Evolutionary conservation across 495 filamentous ascomycete genomes (phyloP), one percentile per base, ranked within the genome.

Genomic region (Mycothermus thermophilus): DNA sequence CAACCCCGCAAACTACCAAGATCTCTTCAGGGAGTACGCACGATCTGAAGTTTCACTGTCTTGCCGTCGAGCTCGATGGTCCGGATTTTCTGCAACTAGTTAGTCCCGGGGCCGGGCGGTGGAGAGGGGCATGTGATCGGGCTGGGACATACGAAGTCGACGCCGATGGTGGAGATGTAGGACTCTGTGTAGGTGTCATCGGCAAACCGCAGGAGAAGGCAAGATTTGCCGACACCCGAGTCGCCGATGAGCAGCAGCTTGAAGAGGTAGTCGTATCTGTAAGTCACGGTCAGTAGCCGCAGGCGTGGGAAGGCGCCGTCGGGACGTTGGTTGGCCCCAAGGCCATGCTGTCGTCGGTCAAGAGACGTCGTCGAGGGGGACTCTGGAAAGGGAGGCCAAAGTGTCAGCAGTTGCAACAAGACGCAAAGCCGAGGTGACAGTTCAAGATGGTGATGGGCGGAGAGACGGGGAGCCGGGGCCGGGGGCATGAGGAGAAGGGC

Each of bases 101-200:
- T 29, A 54, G 50, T 42, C 59, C 30, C 61, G 21, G 9, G 21
- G 12, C 12, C 24, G 23, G 28, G 24, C n/a, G 20, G 22, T 6
- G 22, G 11, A 25, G 22, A 25, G 22, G 22, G 22, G 11, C 22
- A 25, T n/a, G n/a, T n/a, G n/a, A n/a, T n/a, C 10, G 27, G 30
- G 31, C 12, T 21, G 32, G 14, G 11, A 60, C 86, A 44, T 79
- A 96, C 88, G 54, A 97, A 97, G 60, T 97, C 90, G 42, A 97
- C 90, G 54, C 90, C 90, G 64, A 97, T 97, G 40, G 90, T 97
- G 38, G 90, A 96, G 66, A 97, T 96, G 63, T 96, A 97, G 60
- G 83, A 92, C 66, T 96, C 92, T n/a, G 90, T 97, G 69, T 96
- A 97, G 55, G 92, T 96, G 56, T 97, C 90, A 60, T 97, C 90